Percentiles rank a stretch among this genome's conserved stretches.
Conservation (phyloP, 2,329 filamentous ascomycete genomes). For the Peltaster fructicola region DNA sequence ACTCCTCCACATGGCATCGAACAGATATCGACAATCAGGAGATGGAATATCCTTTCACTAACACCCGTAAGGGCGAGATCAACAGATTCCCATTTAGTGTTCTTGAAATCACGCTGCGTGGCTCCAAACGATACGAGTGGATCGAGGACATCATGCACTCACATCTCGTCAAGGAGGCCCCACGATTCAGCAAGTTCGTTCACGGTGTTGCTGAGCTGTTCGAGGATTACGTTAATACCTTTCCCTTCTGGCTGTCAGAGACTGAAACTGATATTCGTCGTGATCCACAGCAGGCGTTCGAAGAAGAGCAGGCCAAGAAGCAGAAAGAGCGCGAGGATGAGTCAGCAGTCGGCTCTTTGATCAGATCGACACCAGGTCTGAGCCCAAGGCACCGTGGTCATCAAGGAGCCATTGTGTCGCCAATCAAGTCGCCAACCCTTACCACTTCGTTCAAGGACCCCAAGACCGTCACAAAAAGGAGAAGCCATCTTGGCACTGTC, state of each 20-base stretch:
- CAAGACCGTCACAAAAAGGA: slow-evolving; percentile 7
- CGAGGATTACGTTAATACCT: slow-evolving; percentile 82
- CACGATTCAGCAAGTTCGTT: slow-evolving; percentile 91
- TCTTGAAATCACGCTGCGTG: slow-evolving; percentile 72
- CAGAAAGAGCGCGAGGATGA: slow-evolving; percentile 72
- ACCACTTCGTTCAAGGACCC: slow-evolving; percentile 27
- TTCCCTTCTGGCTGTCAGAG: slow-evolving; percentile 90
- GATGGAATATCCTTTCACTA: slow-evolving; percentile 74
- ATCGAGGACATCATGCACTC: slow-evolving; percentile 81
- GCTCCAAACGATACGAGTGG: slow-evolving; percentile 57
- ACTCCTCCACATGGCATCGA: slow-evolving; percentile 79
- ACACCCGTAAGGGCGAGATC: slow-evolving; percentile 80
- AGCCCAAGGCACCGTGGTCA: slow-evolving; percentile 22
- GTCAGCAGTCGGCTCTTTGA: slow-evolving; percentile 72
- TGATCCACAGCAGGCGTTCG: slow-evolving; percentile 77
- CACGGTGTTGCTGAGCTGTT: slow-evolving; percentile 85
- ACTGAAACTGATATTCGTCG: slow-evolving; percentile 86
- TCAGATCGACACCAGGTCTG: slow-evolving; percentile 34
- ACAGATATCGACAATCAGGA: slow-evolving; percentile 67
- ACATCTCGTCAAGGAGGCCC: slow-evolving; percentile 76
- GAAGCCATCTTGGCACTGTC: slow-evolving; percentile 5
- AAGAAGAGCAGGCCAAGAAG: slow-evolving; percentile 73
- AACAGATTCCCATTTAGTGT: slow-evolving; percentile 79
- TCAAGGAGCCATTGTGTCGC: slow-evolving; percentile 48
- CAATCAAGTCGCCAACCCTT: slow-evolving; percentile 48